phyloP scores from a whole-genome alignment of 192 early-diverging fungal species.

The Backusella circina region DNA sequence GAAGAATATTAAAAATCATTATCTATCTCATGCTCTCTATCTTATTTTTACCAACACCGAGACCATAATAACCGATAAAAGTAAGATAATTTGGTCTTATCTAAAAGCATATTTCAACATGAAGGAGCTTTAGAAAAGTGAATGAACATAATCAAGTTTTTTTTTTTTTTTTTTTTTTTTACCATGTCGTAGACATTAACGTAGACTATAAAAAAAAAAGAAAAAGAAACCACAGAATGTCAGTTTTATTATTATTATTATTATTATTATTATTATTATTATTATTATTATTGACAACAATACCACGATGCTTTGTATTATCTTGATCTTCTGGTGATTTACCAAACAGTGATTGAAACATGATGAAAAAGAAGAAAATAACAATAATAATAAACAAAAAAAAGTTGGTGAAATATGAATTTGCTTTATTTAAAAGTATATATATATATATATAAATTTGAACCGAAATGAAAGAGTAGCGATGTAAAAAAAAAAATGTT shows the following conservation, averaged over 20 bases:
- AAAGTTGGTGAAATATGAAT: neutral
- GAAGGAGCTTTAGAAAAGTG: neutral
- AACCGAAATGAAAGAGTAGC: too few species aligned
- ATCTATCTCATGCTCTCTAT: too few species aligned
- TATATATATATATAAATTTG: too few species aligned
- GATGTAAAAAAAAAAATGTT: neutral
- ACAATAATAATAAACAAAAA: neutral
- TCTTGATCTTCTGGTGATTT: neutral
- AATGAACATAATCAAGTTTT: neutral
- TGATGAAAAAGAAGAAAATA: neutral
- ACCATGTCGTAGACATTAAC: conserved; percentile 37
- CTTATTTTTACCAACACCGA: conserved; percentile 23
- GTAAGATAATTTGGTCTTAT: conserved; percentile 27
- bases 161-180: too few species aligned
- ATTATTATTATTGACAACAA: neutral
- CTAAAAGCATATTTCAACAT: neutral
- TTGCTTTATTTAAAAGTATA: too few species aligned
- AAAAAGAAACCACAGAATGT: too few species aligned
- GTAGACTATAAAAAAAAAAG: conserved; percentile 20
- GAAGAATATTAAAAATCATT: too few species aligned
- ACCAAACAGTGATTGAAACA: neutral
- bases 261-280: neutral
- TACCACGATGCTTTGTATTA: conserved; percentile 1
- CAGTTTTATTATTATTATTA: neutral
- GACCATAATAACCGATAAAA: conserved; percentile 10